Conservation (phyloP, 768 basidiomycete genomes). For the Lentinula raphanica region DNA sequence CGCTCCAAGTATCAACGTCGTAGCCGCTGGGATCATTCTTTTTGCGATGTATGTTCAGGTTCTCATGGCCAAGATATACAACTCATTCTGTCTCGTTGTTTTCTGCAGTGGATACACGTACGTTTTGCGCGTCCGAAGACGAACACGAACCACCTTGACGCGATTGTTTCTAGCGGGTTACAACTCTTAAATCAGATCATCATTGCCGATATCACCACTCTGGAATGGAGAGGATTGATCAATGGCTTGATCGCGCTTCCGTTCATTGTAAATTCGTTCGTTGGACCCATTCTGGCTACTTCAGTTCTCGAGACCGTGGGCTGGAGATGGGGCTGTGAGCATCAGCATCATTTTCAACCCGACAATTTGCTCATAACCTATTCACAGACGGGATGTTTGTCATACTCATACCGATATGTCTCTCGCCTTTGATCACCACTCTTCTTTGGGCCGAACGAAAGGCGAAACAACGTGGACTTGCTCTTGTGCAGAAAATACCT, state of each 20-base stretch:
- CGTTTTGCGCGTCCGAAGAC: constrained; percentile 18
- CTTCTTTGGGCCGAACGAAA: constrained; percentile 52
- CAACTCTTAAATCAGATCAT: constrained; percentile 62
- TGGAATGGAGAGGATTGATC: constrained; percentile 52
- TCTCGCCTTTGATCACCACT: constrained; percentile 47
- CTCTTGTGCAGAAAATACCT: constrained; percentile 6
- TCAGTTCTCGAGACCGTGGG: constrained; percentile 34
- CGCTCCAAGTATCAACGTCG: constrained; percentile 35
- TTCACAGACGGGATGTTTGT: constrained; percentile 50
- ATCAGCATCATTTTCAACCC: background rate
- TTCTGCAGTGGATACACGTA: constrained; percentile 54
- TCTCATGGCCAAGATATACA: too few relatives aligned
- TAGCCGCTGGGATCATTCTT: constrained; percentile 52
- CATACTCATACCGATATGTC: constrained; percentile 45
- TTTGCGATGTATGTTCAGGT: constrained; percentile 48
- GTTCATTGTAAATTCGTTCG: constrained; percentile 59
- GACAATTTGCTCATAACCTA: background rate
- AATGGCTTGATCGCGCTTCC: constrained; percentile 41
- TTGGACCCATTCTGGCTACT: constrained; percentile 59
- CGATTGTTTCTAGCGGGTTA: constrained; percentile 37
- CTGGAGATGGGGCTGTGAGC: constrained; percentile 71
- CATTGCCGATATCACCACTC: constrained; percentile 57
- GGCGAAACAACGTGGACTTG: constrained; percentile 33
- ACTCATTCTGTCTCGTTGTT: constrained; percentile 16
- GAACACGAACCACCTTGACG: constrained; percentile 19